Conservation (phyloP, 257 asterid genomes). For the Catharanthus roseus region DNA sequence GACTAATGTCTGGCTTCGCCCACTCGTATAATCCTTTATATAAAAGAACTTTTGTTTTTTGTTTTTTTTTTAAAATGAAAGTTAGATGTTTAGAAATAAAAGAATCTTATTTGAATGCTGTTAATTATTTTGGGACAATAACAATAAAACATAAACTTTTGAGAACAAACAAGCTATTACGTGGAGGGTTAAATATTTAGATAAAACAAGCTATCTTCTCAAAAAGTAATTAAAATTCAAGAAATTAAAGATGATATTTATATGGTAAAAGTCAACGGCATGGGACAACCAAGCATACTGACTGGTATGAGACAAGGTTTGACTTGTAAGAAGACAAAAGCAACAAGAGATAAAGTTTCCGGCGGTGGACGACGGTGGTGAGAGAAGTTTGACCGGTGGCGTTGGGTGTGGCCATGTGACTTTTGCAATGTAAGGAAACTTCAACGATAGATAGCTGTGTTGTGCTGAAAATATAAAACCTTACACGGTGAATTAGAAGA, state of each 20-base stretch:
- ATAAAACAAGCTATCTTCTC: no score
- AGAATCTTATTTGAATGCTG: no score
- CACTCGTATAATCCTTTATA: no score
- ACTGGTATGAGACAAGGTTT: conserved; percentile 26
- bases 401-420: conserved; percentile 34
- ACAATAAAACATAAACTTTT: no score
- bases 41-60: no score
- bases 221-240: background rate
- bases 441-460: conserved; percentile 17
- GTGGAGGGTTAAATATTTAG: no score
- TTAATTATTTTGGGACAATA: no score
- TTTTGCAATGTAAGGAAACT: conserved; percentile 25
- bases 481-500: conserved; percentile 20
- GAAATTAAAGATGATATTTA: background rate
- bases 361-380: conserved; percentile 23
- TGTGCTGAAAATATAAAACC: background rate
- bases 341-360: conserved; percentile 12
- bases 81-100: no score
- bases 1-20: no score
- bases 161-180: no score
- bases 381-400: conserved; percentile 47
- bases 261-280: conserved; percentile 13
- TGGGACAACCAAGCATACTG: conserved; percentile 22
- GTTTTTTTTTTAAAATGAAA: no score
- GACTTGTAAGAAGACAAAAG: conserved; percentile 29